phyloP scores from a whole-genome alignment of 495 filamentous ascomycete genomes.

The Hypoxylon perforatum region DNA sequence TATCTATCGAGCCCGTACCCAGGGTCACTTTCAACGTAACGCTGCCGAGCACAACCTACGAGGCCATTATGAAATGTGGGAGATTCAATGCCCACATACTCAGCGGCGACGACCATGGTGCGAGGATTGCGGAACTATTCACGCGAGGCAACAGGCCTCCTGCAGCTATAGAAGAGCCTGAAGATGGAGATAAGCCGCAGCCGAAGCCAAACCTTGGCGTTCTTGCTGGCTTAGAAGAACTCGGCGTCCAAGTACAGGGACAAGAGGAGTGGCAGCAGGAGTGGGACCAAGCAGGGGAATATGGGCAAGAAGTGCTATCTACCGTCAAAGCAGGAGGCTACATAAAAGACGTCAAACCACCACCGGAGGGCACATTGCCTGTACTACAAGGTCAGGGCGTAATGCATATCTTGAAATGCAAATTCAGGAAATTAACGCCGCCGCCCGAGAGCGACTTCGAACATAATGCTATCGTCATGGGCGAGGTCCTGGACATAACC shows the following conservation, averaged over 20 bases:
- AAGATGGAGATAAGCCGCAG: neutral
- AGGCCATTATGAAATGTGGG: conserved; percentile 62
- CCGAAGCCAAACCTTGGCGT: conserved; percentile 25
- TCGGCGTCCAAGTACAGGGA: conserved; percentile 36
- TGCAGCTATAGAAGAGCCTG: conserved; percentile 11
- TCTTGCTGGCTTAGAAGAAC: conserved; percentile 44
- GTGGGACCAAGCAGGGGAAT: conserved; percentile 22
- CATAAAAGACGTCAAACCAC: conserved; percentile 10
- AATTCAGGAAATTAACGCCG: conserved; percentile 25
- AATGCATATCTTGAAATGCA: conserved; percentile 55
- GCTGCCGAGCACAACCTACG: conserved; percentile 75
- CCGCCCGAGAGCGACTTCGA: conserved; percentile 43
- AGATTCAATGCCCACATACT: conserved; percentile 64
- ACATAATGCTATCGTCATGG: conserved; percentile 66
- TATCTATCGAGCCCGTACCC: conserved; percentile 73
- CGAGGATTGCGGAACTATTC: conserved; percentile 57
- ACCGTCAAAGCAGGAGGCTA: neutral
- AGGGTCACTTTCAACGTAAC: conserved; percentile 84
- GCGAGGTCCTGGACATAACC: conserved; percentile 59
- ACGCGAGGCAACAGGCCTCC: conserved; percentile 48
- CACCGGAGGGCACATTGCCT: conserved; percentile 33
- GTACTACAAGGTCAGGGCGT: conserved; percentile 53
- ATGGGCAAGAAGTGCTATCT: neutral
- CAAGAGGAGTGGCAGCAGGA: conserved; percentile 33
- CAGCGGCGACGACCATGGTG: conserved; percentile 52